Evolutionary conservation across 108 stramenopile genomes (phyloP), one percentile per base, ranked within the genome.

Genomic region (Epithemia pelagica): DNA sequence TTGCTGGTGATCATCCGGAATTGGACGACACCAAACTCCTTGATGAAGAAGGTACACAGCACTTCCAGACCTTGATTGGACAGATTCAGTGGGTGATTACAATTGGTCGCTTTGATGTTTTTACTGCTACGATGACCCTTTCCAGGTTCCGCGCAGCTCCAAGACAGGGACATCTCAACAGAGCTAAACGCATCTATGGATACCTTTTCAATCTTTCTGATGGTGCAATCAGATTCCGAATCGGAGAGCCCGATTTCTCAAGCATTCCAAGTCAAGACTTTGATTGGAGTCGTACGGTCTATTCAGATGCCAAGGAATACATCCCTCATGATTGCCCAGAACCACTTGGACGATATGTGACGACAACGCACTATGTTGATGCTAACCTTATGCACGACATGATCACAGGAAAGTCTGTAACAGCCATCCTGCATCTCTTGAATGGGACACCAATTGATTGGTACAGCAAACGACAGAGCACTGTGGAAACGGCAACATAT

Each of bases 1-100:
- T 70, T 22, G 15, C 59, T 52, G 59, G 55, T 0, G 75, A 76
- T 32, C 75, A 76, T 59, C 75, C 75, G 29, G 74, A 76, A 68
- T 0, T 66, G 3, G 79, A 74, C 59, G 3, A 61, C 68, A 0
- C 33, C 31, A 53, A 15, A 37, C 18, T n/a, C n/a, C n/a, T n/a
- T n/a, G n/a, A n/a, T n/a, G n/a, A n/a, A n/a, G n/a, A n/a, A n/a
- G n/a, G n/a, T n/a, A n/a, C n/a, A n/a, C n/a, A n/a, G n/a, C n/a
- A n/a, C n/a, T n/a, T n/a, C 53, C 67, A 73, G 30, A 61, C 65
- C 0, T 28, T 69, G 22, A 73, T 80, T 60, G 79, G 79, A 25
- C 27, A 25, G 2, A 8, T 71, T 15, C 62, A 66, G 22, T 76
- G 75, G 75, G 2, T 56, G n/a, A 52, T 76, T 30, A 31, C 64